Conservation (phyloP, 164 flowering plant genomes). For the Saururus chinensis region DNA sequence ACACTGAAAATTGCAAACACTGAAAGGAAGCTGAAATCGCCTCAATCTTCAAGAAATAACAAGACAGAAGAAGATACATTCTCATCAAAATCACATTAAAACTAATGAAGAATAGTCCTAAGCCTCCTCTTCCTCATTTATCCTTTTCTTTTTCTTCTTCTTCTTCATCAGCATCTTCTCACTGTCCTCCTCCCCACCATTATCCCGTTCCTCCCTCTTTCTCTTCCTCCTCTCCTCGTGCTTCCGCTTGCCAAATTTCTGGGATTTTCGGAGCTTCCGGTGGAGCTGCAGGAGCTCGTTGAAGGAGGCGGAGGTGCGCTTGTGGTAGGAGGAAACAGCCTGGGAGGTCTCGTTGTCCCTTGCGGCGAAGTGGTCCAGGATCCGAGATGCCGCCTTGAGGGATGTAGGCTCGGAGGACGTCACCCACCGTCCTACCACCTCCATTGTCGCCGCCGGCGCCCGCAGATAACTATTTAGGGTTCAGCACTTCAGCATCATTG, state of each 20-base stretch:
- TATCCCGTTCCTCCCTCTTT: too few species aligned
- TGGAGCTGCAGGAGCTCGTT: slow-evolving; percentile 1
- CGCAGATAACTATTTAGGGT: neutral
- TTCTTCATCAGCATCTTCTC: neutral
- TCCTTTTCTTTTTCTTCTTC: too few species aligned
- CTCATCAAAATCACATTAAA: too few species aligned
- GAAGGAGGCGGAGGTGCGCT: slow-evolving; percentile 2
- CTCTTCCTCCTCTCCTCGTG: too few species aligned
- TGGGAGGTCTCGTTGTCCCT: slow-evolving; percentile 2
- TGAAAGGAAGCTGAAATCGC: too few species aligned
- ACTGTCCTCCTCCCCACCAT: neutral
- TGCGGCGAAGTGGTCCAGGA: neutral
- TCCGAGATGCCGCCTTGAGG: neutral
- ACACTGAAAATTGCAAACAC: too few species aligned
- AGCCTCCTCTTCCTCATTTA: too few species aligned
- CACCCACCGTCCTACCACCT: neutral
- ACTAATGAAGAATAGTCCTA: too few species aligned
- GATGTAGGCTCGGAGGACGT: neutral
- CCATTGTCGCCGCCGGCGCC: neutral
- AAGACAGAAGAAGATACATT: too few species aligned
- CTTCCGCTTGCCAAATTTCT: neutral
- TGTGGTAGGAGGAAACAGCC: slow-evolving; percentile 2
- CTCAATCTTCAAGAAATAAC: too few species aligned
- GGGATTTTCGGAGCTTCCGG: neutral
- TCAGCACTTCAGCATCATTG: too few species aligned